These are phyloP conservation scores for Aspergillus eucalypticola DNA, from an alignment of 2,329 filamentous ascomycete species.

Conservation along the genomic window DNA sequence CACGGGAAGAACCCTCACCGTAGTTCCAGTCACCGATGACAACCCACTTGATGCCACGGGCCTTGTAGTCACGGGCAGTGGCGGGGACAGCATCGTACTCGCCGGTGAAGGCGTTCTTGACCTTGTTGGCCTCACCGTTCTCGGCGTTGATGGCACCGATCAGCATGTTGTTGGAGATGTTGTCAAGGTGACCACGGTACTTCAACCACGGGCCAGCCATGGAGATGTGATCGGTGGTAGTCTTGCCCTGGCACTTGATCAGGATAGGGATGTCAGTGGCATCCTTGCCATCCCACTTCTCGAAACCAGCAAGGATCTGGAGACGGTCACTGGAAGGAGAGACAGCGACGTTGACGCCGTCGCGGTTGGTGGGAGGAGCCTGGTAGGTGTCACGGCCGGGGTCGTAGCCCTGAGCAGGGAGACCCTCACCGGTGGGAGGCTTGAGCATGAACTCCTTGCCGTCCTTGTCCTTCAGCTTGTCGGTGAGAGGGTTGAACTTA, in stretches of 20 bases:
- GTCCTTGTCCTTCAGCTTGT: slow-evolving; percentile 89
- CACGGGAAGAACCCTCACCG: slow-evolving; percentile 94
- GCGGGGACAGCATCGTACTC: slow-evolving; percentile 86
- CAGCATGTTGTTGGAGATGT: slow-evolving; percentile 99
- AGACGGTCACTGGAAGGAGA: slow-evolving; percentile 90
- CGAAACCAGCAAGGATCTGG: slow-evolving; percentile 84
- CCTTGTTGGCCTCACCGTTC: slow-evolving; percentile 96
- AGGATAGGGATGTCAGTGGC: slow-evolving; percentile 80
- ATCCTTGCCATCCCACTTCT: slow-evolving; percentile 90
- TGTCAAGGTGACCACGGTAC: slow-evolving; percentile 98
- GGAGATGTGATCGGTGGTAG: slow-evolving; percentile 94
- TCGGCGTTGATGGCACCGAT: slow-evolving; percentile 95
- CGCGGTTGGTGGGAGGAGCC: slow-evolving; percentile 80
- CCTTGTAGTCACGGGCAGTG: slow-evolving; percentile 97
- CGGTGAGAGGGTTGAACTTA: slow-evolving; percentile 92
- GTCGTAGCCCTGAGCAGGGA: slow-evolving; percentile 83
- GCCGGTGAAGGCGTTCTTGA: slow-evolving; percentile 85
- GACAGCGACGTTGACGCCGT: slow-evolving; percentile 73
- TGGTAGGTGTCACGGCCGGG: slow-evolving; percentile 93
- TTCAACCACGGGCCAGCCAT: slow-evolving; percentile 98
- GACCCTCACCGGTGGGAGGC: slow-evolving; percentile 75
- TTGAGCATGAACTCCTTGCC: slow-evolving; percentile 93
- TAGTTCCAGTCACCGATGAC: slow-evolving; percentile 99
- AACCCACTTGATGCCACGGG: slow-evolving; percentile 93
- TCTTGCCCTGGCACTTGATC: slow-evolving; percentile 96